Evolutionary conservation across 2,329 filamentous ascomycete species (phyloP).

Genomic region (Blumeriella jaapii): DNA sequence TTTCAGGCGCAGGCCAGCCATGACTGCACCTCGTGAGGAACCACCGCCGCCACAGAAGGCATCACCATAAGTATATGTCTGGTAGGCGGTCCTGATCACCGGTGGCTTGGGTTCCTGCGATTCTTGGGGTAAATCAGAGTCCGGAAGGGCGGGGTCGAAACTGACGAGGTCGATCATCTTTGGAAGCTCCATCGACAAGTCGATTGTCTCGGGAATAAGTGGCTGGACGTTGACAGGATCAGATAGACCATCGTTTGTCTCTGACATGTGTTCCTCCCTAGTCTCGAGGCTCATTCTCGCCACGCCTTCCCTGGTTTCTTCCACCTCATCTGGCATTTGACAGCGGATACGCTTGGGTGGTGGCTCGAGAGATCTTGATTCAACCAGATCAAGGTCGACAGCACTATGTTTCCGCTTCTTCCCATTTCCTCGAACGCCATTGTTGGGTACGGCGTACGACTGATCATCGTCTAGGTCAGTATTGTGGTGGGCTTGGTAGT

Average conservation of each 20-base stretch:
- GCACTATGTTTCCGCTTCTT: conserved; percentile 5
- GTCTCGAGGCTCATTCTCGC: conserved; percentile 2
- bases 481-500: background rate
- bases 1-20: conserved; percentile 45
- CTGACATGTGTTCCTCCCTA: background rate
- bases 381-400: background rate
- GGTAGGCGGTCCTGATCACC: conserved; percentile 23
- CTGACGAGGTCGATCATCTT: conserved; percentile 8
- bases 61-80: conserved; percentile 58
- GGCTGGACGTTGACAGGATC: background rate
- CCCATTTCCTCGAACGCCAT: background rate
- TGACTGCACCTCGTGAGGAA: conserved; percentile 49
- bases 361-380: background rate
- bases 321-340: conserved; percentile 2
- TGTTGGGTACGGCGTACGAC: background rate
- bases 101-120: conserved; percentile 7
- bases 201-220: background rate
- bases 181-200: background rate
- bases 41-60: conserved; percentile 65
- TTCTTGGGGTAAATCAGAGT: conserved; percentile 18
- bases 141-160: conserved; percentile 12
- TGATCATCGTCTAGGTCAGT: background rate
- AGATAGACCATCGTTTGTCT: background rate
- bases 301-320: conserved; percentile 6
- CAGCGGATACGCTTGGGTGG: conserved; percentile 1